Base-by-base conservation (phyloP, 106 monocot species). In the Dendrobium chrysotoxum region DNA sequence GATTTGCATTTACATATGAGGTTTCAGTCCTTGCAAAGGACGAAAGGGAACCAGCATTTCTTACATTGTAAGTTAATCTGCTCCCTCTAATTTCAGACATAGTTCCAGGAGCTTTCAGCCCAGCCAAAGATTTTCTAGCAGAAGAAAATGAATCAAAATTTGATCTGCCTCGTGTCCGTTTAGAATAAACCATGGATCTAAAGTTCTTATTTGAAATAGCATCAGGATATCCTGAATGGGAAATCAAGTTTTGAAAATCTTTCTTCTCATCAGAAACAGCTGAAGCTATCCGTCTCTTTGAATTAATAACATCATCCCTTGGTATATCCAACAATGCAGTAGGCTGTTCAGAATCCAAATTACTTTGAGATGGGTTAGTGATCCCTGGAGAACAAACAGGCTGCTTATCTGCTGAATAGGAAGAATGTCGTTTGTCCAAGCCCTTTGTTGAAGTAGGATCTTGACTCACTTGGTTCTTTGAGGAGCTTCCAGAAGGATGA, bases 51-150 rank as follows among this genome's bases (percentile, higher is more conserved):
- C 80, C 75, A 76, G 79, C 21, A 82, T 83, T 85, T 76, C 83
- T 89, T 4, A 80, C 81, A 80, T 83, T 81, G 81, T 92, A 91
- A 35, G 85, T 74, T 80, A 82, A 89, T 82, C 86, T 86, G 77
- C 77, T 93, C 17, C 97, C 89, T 81, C 92, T 80, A 35, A 75
- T 21, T 0, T 75, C 42, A 75, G 39, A 40, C 3, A 72, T 40
- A 17, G 16, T 72, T 72, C 39, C 72, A 40, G 72, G 12, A 40
- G 72, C 13, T 15, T 40, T 72, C 20, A 17, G 39, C 39, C 83
- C 61, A 81, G 75, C 77, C 65, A 75, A 75, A 58, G 84, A 87
- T 65, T 65, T 74, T 73, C 76, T 57, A 11, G 82, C 87, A 30
- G 88, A 66, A 76, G 57, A 77, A 77, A 67, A 89, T 80, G 84